These are phyloP conservation scores for Cryptosporidium tyzzeri DNA, from an alignment of 169 alveolate genomes.

Conservation along the genomic window DNA sequence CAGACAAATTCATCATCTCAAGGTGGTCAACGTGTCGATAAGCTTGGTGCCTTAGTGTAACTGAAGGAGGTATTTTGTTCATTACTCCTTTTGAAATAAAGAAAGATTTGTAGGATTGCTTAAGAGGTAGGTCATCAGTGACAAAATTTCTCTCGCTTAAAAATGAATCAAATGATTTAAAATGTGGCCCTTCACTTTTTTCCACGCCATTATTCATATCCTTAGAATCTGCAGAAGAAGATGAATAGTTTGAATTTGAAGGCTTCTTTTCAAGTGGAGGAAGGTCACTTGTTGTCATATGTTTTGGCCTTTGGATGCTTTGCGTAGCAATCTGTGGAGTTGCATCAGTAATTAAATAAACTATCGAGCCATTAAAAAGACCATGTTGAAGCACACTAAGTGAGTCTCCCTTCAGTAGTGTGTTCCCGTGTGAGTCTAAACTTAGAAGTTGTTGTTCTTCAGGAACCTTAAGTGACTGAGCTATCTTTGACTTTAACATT, in stretches of 20 bases:
- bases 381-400: constrained; percentile 65
- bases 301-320: constrained; percentile 21
- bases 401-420: constrained; percentile 56
- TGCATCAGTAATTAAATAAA: constrained; percentile 62
- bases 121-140: constrained; percentile 84
- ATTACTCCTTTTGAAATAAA: constrained; percentile 80
- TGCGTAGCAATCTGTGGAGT: constrained; percentile 53
- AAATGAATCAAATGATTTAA: constrained; percentile 87
- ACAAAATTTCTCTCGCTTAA: constrained; percentile 83
- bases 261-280: constrained; percentile 24
- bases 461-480: constrained; percentile 55
- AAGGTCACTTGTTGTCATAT: constrained; percentile 63
- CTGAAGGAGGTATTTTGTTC: constrained; percentile 94
- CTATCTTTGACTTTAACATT: constrained; percentile 51
- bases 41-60: constrained; percentile 93
- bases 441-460: constrained; percentile 60
- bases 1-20: constrained; percentile 95
- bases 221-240: constrained; percentile 33
- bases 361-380: constrained; percentile 47
- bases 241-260: not conserved
- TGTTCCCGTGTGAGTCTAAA: constrained; percentile 51
- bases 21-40: constrained; percentile 98
- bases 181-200: constrained; percentile 78
- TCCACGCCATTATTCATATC: not conserved
- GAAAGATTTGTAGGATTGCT: constrained; percentile 79